These are phyloP conservation scores for Coniochaeta pulveracea DNA, from an alignment of 2,329 filamentous ascomycete species.

Conservation along the genomic window DNA sequence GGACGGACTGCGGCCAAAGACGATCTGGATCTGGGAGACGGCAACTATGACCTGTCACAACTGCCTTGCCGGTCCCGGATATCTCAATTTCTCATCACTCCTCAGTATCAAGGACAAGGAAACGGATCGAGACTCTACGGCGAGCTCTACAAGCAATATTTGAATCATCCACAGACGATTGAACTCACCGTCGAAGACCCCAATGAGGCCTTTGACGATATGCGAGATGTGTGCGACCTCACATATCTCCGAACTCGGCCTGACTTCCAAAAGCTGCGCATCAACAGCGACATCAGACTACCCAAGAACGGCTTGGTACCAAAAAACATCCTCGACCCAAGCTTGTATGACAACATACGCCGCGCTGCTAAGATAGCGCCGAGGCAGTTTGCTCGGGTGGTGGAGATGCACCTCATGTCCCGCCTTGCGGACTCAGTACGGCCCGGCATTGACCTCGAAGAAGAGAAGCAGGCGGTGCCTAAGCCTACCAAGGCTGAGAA, in stretches of 20 bases:
- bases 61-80: constrained; percentile 73
- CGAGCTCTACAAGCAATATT: constrained; percentile 60
- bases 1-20: constrained; percentile 12
- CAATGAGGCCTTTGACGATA: constrained; percentile 72
- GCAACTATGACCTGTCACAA: constrained; percentile 40
- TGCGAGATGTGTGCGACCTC: constrained; percentile 67
- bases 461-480: constrained; percentile 23
- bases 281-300: constrained; percentile 40
- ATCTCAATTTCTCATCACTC: constrained; percentile 86
- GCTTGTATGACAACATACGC: constrained; percentile 44
- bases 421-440: constrained; percentile 44
- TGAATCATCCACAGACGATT: constrained; percentile 54
- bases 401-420: constrained; percentile 66
- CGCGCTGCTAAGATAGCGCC: constrained; percentile 58
- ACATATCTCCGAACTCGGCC: constrained; percentile 48
- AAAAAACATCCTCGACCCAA: constrained; percentile 44
- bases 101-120: constrained; percentile 72
- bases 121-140: constrained; percentile 75
- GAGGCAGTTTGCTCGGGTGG: constrained; percentile 62
- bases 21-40: constrained; percentile 31
- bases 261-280: constrained; percentile 42
- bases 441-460: constrained; percentile 33
- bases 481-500: constrained; percentile 11
- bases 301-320: constrained; percentile 35
- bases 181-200: constrained; percentile 94